Evolutionary conservation across 2,329 filamentous ascomycete genomes (phyloP).

Genomic region (Scortechinia acanthostroma): DNA sequence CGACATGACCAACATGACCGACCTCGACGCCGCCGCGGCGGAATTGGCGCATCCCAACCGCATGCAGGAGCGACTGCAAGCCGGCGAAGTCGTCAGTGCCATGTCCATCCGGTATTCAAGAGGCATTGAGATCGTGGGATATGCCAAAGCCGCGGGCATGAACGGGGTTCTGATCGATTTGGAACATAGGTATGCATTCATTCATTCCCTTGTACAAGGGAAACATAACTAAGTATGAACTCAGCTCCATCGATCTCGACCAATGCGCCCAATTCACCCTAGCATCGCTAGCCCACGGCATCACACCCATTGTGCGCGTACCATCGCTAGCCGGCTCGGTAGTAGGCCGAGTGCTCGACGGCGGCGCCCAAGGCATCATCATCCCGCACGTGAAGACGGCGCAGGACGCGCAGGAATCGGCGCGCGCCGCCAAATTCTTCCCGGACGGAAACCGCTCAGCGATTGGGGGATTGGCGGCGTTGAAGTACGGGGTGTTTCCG

Average conservation of each 20-base stretch:
- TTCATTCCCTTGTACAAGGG: too few relatives aligned
- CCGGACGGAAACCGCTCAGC: conserved; percentile 12
- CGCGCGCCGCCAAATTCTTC: conserved; percentile 12
- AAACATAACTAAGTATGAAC: too few relatives aligned
- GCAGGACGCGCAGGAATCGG: conserved; percentile 11
- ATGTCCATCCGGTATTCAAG: conserved; percentile 15
- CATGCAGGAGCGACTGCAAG: too few relatives aligned
- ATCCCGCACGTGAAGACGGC: conserved; percentile 15
- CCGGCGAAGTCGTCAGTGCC: too few relatives aligned
- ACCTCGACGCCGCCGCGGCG: too few relatives aligned
- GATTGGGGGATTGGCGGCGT: not conserved
- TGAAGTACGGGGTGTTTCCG: not conserved
- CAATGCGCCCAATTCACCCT: conserved; percentile 17
- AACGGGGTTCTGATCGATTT: conserved; percentile 28
- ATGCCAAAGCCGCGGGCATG: conserved; percentile 21
- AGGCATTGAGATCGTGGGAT: conserved; percentile 15
- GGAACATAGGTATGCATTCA: too few relatives aligned
- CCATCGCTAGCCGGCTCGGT: conserved; percentile 18
- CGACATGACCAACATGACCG: too few relatives aligned
- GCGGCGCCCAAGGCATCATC: conserved; percentile 16
- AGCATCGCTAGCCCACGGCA: conserved; percentile 13
- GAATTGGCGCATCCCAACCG: too few relatives aligned
- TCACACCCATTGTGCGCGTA: conserved; percentile 19
- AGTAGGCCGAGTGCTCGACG: conserved; percentile 18
- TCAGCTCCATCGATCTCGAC: conserved; percentile 16